Conservation (phyloP, 2,329 filamentous ascomycete species). For the Ceratocystis destructans region DNA sequence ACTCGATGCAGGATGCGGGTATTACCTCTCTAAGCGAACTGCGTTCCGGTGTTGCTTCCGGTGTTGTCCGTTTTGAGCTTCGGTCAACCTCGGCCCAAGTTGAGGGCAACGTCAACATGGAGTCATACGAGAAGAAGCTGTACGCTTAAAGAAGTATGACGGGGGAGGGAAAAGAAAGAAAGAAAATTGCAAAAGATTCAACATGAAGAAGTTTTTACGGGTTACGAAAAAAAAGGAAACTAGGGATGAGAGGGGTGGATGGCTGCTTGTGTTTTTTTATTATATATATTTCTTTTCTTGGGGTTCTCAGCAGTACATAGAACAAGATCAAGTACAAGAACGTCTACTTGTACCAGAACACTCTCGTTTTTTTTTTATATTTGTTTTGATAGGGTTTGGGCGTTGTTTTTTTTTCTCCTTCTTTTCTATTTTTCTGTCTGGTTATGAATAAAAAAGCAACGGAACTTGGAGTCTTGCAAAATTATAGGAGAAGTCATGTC, state of each 20-base stretch:
- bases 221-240: constrained; percentile 4
- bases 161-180: constrained; percentile 6
- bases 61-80: constrained; percentile 80
- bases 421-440: not conserved
- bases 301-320: constrained; percentile 8
- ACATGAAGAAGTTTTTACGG: constrained; percentile 2
- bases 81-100: constrained; percentile 87
- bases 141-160: constrained; percentile 52
- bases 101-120: constrained; percentile 95
- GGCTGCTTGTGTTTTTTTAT: not conserved
- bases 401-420: not conserved
- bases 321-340: constrained; percentile 10
- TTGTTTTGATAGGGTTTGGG: not conserved
- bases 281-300: not conserved
- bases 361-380: not conserved
- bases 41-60: constrained; percentile 58
- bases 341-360: constrained; percentile 10
- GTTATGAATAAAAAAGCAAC: not conserved
- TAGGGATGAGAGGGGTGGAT: not conserved
- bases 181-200: not conserved
- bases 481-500: not conserved
- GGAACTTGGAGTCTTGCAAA: not conserved
- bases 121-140: constrained; percentile 99
- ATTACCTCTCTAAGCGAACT: constrained; percentile 66
- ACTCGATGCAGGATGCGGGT: constrained; percentile 92